Evolutionary conservation across 768 basidiomycete species (phyloP), one percentile per base, ranked within the genome.

Genomic region (Rhizopogon sp.): DNA sequence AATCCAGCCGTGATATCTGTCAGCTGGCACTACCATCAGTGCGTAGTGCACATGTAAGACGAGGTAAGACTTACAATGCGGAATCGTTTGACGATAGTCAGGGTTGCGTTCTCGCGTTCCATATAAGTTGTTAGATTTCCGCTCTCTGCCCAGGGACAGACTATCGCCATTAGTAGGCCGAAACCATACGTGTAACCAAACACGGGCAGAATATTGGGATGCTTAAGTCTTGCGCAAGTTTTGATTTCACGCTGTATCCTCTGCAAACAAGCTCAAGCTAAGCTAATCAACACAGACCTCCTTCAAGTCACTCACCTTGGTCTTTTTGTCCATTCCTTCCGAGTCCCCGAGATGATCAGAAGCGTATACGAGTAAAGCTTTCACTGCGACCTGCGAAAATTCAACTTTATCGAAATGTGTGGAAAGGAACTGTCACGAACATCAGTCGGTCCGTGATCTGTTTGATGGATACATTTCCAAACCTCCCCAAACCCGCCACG

Each of bases 121-220:
- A 64, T 13, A 52, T 63, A 64, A 14, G 43, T 9, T 7, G 43
- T 58, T 41, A 64, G 43, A 25, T 44, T 56, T 6, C 60, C 62
- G 6, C 59, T 53, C 11, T 59, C 60, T 22, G 56, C 50, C 60
- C 62, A 60, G 3, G 63, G 63, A 39, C 54, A 65, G 16, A 66
- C 57, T 56, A 64, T 62, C 6, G 62, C 60, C 25, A 55, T 37
- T n/a, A 53, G 57, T 6, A 52, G 59, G 20, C 64, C 62, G 53
- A 59, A 65, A 41, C 61, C 62, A 31, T 52, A 59, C 13, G 60
- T 49, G 3, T 57, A 40, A 14, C 65, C 63, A 39, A 41, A 56
- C 31, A 65, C 54, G 1, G 60, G 58, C 7, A 66, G 25, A 25
- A 66, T 53, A 47, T 66, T 66, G n/a, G 40, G 39, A 44, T 66